phyloP scores from a whole-genome alignment of 768 basidiomycete species.

The Trametes cingulata region DNA sequence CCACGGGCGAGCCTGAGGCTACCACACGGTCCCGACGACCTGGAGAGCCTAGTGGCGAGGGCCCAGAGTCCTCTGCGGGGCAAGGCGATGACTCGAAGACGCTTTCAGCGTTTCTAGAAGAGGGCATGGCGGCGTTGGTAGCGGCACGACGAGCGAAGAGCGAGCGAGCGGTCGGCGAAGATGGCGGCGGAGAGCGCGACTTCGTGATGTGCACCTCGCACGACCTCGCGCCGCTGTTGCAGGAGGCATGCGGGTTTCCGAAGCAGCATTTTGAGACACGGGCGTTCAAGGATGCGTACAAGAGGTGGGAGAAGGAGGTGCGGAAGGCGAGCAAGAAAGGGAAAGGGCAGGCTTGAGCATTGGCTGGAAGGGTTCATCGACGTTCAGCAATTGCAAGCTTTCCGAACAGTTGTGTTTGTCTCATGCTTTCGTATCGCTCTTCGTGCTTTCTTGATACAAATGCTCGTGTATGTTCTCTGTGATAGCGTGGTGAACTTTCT shows the following conservation, averaged over 20 bases:
- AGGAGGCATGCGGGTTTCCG: neutral
- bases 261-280: neutral
- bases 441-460: no score
- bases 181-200: neutral
- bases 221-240: constrained; percentile 1
- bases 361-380: neutral
- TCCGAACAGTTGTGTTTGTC: no score
- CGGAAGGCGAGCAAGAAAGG: neutral
- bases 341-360: neutral
- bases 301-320: constrained; percentile 6
- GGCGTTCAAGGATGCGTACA: neutral
- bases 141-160: constrained; percentile 1
- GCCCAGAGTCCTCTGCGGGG: no score
- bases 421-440: no score
- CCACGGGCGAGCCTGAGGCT: neutral
- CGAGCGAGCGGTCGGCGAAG: neutral
- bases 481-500: no score
- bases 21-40: no score
- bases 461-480: no score
- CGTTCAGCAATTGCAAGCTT: no score
- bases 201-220: constrained; percentile 10
- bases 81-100: neutral
- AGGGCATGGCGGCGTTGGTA: neutral
- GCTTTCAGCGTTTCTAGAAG: neutral
- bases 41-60: no score